Conservation (phyloP, 495 filamentous ascomycete species). For the Neurospora cerealis region DNA sequence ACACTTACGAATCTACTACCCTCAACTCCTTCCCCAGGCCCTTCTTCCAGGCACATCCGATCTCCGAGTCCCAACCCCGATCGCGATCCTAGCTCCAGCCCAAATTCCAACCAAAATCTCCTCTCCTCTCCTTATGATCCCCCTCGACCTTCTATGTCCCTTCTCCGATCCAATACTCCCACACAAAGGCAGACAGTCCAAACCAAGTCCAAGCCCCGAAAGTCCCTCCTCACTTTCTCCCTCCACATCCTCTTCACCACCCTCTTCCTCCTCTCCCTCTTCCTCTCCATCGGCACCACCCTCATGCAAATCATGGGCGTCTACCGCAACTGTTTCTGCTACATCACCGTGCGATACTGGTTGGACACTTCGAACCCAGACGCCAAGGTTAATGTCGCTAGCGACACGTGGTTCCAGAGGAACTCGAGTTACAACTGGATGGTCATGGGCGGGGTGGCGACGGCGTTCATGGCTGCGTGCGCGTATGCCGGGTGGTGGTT, state of each 20-base stretch:
- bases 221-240: background rate
- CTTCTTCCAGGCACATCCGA: background rate
- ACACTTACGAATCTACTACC: background rate
- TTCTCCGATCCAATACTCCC: background rate
- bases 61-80: background rate
- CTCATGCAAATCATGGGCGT: constrained; percentile 31
- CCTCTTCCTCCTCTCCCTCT: background rate
- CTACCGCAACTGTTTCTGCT: constrained; percentile 28
- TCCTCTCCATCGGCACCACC: constrained; percentile 17
- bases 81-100: background rate
- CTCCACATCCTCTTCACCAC: background rate
- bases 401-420: background rate
- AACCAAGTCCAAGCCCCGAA: background rate
- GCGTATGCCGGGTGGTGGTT: constrained; percentile 1
- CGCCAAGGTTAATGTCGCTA: background rate
- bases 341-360: background rate
- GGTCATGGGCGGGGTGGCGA: background rate
- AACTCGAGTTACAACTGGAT: background rate
- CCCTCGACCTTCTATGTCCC: background rate
- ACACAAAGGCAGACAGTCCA: background rate
- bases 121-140: background rate
- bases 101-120: background rate
- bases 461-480: background rate
- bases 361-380: background rate
- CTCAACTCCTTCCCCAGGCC: background rate